A percentile compares a stretch with the other conserved stretches of the same genome.
phyloP scores from a whole-genome alignment of 2,329 filamentous ascomycete species.

The Zopfia rhizophila region DNA sequence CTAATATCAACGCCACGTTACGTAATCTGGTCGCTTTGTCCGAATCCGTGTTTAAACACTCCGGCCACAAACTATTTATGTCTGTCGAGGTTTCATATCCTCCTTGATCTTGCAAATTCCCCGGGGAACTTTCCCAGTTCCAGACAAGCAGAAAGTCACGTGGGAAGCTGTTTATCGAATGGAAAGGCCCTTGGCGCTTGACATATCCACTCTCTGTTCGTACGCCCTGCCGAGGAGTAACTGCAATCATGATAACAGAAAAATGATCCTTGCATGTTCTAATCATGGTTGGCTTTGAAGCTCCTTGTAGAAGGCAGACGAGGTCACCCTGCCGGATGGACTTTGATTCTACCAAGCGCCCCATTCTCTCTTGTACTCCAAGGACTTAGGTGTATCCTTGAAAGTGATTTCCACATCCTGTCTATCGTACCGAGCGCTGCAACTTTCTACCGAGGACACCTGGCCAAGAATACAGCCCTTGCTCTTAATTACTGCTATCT shows the following conservation, averaged over 20 bases:
- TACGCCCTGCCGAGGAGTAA: not conserved
- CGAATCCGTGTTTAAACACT: not conserved
- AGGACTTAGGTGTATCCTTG: not conserved
- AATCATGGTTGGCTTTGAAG: no score
- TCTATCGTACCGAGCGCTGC: no score
- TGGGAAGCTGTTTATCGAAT: not conserved
- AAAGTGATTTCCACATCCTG: constrained; percentile 7
- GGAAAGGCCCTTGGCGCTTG: not conserved
- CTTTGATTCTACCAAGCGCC: no score
- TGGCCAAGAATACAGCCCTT: no score
- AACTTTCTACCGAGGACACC: constrained; percentile 6
- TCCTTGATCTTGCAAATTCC: not conserved
- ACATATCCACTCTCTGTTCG: not conserved
- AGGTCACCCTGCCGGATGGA: no score
- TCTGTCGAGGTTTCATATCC: not conserved
- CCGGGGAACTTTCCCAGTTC: no score
- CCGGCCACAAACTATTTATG: not conserved
- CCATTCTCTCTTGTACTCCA: not conserved
- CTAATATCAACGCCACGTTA: no score
- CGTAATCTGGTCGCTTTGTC: constrained; percentile 2
- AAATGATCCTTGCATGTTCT: no score
- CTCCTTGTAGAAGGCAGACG: no score
- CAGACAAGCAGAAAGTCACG: constrained; percentile 8
- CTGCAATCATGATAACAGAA: no score
- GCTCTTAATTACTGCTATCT: constrained; percentile 3